A percentile compares a stretch with the other conserved stretches of the same genome.
These are phyloP conservation scores for Carnegiea gigantea DNA, from an alignment of 179 eudicot species.

Conservation along the genomic window DNA sequence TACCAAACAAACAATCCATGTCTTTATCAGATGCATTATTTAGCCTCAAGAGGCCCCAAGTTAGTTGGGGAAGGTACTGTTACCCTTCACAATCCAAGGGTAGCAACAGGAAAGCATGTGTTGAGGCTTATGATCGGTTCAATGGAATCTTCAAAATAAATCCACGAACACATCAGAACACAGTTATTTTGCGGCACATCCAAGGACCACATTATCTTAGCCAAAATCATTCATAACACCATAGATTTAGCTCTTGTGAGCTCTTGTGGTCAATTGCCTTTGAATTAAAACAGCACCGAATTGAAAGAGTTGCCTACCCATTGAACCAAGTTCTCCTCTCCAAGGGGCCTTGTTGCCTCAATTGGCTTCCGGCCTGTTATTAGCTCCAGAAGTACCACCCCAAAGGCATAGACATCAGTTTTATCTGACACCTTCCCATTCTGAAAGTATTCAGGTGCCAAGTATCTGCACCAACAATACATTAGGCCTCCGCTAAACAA, in stretches of 20 bases:
- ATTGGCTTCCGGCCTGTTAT: conserved; percentile 87
- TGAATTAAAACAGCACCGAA: background rate
- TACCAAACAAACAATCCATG: conserved; percentile 3
- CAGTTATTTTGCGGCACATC: background rate
- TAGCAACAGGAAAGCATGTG: background rate
- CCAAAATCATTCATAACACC: background rate
- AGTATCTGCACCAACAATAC: conserved; percentile 48
- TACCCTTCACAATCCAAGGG: background rate
- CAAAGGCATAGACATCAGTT: conserved; percentile 93
- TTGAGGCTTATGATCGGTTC: background rate
- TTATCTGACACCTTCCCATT: conserved; percentile 94
- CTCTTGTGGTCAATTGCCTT: conserved; percentile 1
- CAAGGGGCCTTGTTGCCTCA: conserved; percentile 66
- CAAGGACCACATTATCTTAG: background rate
- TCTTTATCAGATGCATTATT: conserved; percentile 20
- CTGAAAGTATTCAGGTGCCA: conserved; percentile 98
- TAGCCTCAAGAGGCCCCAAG: conserved; percentile 7
- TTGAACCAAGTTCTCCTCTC: conserved; percentile 84
- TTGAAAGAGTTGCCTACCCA: conserved; percentile 63
- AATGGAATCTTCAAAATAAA: background rate
- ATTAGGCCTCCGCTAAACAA: background rate
- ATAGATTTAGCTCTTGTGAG: background rate
- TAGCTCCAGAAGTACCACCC: conserved; percentile 85
- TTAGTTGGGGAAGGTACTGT: conserved; percentile 5
- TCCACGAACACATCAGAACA: background rate